Conservation (phyloP, 331 rosid species). For the Arachis monticola region DNA sequence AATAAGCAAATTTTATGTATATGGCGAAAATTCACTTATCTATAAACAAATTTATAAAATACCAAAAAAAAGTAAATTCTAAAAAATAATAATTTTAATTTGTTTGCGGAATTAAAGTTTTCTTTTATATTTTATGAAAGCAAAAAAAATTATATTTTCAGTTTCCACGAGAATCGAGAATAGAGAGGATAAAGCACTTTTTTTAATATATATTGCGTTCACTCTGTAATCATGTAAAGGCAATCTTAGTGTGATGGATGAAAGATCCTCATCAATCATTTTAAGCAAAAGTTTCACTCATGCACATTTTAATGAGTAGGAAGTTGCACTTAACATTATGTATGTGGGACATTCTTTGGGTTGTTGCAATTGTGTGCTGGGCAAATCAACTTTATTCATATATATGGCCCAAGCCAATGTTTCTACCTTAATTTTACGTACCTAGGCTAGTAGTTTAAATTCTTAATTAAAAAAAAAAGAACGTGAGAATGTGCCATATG, state of each 20-base stretch:
- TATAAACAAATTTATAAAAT: no score
- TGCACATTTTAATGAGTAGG: constrained; percentile 33
- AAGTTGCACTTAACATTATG: constrained; percentile 32
- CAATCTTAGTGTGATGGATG: constrained; percentile 38
- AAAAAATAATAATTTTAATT: no score
- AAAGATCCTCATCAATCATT: constrained; percentile 50
- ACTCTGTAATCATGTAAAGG: constrained; percentile 47
- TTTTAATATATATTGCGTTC: constrained; percentile 13
- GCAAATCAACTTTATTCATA: constrained; percentile 34
- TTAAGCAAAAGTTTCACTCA: constrained; percentile 44
- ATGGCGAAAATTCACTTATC: no score
- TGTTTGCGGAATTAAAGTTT: no score
- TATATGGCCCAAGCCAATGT: constrained; percentile 25
- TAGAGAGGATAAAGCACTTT: constrained; percentile 36
- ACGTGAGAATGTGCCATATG: no score
- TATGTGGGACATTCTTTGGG: constrained; percentile 37
- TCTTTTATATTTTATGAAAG: no score
- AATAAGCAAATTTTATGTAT: no score
- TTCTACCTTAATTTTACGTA: background rate
- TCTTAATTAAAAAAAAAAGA: no score
- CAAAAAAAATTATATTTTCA: no score
- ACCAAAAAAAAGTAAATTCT: no score
- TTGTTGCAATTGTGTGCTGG: constrained; percentile 27
- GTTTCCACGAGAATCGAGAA: constrained; percentile 33
- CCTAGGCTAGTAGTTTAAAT: no score